Evolutionary conservation across 257 asterid genomes (phyloP), one percentile per base, ranked within the genome.

Genomic region (Avicennia marina): DNA sequence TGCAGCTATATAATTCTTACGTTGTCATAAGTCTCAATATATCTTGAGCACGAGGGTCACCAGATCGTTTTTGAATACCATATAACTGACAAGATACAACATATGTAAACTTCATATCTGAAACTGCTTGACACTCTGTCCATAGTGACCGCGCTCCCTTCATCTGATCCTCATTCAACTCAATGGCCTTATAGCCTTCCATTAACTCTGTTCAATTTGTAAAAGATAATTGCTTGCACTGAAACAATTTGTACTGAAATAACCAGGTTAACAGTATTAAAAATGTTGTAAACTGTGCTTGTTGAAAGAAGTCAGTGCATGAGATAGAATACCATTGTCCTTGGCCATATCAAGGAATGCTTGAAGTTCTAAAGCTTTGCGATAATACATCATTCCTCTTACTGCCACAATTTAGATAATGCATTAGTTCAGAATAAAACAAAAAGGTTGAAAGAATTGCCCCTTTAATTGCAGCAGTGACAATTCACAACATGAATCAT

Each of bases 331-430:
- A 89, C 97, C 97, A 41, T 86, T 93, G 72, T 89, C 87, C 67
- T 81, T 79, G 66, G 97, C 97, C 95, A 89, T 85, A 70, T 89
- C 97, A 56, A 89, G 95, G 75, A 89, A 89, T 42, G 95, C 87
- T 59, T 89, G 97, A 69, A 89, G 95, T 66, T 89, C 95, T 51
- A 89, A 74, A 18, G 97, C 97, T 76, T 76, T 86, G 67, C 97
- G 94, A 72, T 83, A 89, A 65, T 89, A 89, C 97, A 89, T 89
- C 97, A 89, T 89, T 62, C 97, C 97, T 75, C 97, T 77, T 22
- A 89, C 97, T 89, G 78, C 22, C 72, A 67, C 57, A 72, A 43
- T 39, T 50, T 57, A 58, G 20, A 42, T 13, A 56, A 39, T 36
- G 31, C 22, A 18, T 55, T 44, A 43, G 36, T 42, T 39, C 34